phyloP scores from a whole-genome alignment of 768 basidiomycete genomes.

The Tulasnella sp. region DNA sequence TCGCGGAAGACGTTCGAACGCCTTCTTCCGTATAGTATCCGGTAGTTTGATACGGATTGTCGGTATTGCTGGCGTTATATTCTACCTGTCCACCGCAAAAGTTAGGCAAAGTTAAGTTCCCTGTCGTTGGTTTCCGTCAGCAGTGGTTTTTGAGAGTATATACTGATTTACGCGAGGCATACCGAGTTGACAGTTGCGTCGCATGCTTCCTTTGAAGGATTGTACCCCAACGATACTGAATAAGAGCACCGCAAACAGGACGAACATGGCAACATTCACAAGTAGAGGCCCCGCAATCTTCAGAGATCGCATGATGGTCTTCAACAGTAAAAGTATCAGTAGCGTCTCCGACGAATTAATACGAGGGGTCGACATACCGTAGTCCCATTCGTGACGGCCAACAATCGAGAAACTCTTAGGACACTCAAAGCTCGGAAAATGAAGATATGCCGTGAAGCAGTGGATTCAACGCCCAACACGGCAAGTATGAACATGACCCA shows the following conservation, averaged over 20 bases:
- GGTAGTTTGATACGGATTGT: too few relatives aligned
- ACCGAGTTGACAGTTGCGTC: constrained; percentile 32
- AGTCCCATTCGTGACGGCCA: constrained; percentile 86
- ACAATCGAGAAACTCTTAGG: constrained; percentile 65
- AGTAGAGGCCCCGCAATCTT: constrained; percentile 87
- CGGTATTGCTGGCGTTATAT: too few relatives aligned
- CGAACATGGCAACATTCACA: constrained; percentile 81
- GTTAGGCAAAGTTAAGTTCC: constrained; percentile 32
- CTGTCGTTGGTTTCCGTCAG: too few relatives aligned
- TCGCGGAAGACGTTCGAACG: constrained; percentile 33
- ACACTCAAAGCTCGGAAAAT: constrained; percentile 84
- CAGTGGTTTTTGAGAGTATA: too few relatives aligned
- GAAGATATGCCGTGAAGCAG: constrained; percentile 56
- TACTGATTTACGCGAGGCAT: not conserved
- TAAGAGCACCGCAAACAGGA: constrained; percentile 76
- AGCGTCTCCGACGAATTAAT: not conserved
- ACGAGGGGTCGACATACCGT: constrained; percentile 42
- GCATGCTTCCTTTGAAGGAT: constrained; percentile 77
- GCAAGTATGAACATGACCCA: constrained; percentile 78
- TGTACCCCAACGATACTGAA: constrained; percentile 95
- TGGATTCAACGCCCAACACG: constrained; percentile 53
- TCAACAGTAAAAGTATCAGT: not conserved
- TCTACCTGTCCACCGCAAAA: constrained; percentile 77
- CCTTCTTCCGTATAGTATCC: constrained; percentile 37
- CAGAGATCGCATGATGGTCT: constrained; percentile 84